A percentile compares a stretch with the other conserved stretches of the same genome.
phyloP scores from a whole-genome alignment of 257 asterid genomes.

The Solanum lycopersicoides region DNA sequence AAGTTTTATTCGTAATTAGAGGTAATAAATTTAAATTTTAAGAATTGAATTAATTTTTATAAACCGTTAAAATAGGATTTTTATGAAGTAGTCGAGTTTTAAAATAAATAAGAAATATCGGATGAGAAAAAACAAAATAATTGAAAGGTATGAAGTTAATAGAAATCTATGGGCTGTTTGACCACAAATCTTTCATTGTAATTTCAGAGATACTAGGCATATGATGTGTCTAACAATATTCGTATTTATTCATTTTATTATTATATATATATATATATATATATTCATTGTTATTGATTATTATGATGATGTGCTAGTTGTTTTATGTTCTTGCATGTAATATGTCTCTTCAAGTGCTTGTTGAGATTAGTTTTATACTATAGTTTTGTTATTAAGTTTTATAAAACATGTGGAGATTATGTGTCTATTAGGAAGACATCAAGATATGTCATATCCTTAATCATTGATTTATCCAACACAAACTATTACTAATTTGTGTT shows the following conservation, averaged over 20 bases:
- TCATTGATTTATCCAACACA: not conserved
- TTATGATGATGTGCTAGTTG: not conserved
- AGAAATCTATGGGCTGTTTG: not conserved
- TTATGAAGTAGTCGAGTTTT: not conserved
- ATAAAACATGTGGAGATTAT: not conserved
- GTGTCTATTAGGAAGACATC: not conserved
- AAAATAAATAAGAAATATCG: rapidly evolving
- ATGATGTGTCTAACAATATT: not conserved
- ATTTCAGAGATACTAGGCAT: not conserved
- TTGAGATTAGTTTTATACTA: not conserved
- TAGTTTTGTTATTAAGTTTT: not conserved
- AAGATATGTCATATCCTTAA: not conserved
- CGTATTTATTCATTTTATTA: not conserved
- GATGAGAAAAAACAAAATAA: not conserved
- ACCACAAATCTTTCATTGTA: not conserved
- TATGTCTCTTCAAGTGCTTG: not conserved
- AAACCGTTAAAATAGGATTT: not conserved
- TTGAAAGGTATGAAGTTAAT: not conserved
- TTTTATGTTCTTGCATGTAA: not conserved
- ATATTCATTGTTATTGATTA: not conserved
- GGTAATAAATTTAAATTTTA: not conserved
- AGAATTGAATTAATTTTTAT: not conserved
- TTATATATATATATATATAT: too few species aligned
- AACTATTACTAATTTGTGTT: not conserved
- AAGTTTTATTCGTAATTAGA: not conserved